phyloP scores from a whole-genome alignment of 768 basidiomycete genomes.

The Tulasnella sp. region DNA sequence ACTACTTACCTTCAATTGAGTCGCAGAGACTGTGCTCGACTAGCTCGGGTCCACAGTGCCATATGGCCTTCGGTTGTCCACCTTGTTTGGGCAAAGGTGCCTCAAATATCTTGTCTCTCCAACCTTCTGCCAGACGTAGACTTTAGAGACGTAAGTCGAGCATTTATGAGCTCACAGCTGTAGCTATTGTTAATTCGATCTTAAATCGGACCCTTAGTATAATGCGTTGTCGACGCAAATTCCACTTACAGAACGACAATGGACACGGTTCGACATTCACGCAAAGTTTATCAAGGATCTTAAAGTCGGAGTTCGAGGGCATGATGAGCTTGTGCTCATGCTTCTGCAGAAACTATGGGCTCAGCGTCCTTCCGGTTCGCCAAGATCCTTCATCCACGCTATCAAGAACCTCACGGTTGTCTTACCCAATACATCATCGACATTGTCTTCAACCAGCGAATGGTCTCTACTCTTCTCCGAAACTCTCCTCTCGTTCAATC shows the following conservation, averaged over 20 bases:
- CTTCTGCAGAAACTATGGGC: neutral
- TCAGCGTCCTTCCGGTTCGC: neutral
- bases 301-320: neutral
- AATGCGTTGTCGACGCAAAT: neutral
- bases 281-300: neutral
- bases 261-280: neutral
- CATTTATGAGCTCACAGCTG: neutral
- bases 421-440: neutral
- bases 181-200: neutral
- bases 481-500: neutral
- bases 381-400: neutral
- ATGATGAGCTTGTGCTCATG: neutral
- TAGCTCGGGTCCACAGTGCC: neutral
- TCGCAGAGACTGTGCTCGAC: neutral
- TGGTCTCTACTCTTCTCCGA: neutral
- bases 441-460: neutral
- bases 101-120: neutral
- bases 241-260: neutral
- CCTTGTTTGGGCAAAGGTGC: neutral
- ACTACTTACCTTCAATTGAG: neutral
- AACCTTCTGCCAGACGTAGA: neutral
- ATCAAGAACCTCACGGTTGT: neutral
- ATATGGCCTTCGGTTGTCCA: neutral
- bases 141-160: neutral
- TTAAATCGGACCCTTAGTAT: neutral